Base-by-base conservation (phyloP, 352 stramenopile species). In the Phytophthora vignae region DNA sequence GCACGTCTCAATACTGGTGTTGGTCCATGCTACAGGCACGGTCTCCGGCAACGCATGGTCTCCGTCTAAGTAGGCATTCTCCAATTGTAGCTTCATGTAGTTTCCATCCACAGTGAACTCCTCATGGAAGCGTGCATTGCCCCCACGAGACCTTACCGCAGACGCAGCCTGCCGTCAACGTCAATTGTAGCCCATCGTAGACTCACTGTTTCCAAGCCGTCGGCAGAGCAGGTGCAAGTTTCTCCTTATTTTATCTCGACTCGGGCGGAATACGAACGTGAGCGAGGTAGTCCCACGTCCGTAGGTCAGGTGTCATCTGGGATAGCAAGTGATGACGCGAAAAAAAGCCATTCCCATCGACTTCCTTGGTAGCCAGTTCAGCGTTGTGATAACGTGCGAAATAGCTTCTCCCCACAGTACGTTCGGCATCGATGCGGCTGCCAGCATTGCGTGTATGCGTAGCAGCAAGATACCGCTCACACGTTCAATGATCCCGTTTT, bases 171-270 rank as follows among this genome's bases (percentile, higher is more conserved):
- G 9, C 4, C 57, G n/a, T 3, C 57, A 29, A 0, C 63, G 12
- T 9, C 58, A 56, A 19, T 57, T 56, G 62, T 69, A 69, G 21
- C 52, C 62, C 4, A 29, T 27, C 8, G 60, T 60, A 9, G n/a
- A 19, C 4, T 22, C 14, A 27, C 53, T 62, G 42, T 69, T 58
- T 15, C 48, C 56, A 2, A 72, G 38, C 12, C 67, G 31, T 40
- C 66, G 17, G 27, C 15, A 36, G 17, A 66, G 2, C 22, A n/a
- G 38, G 22, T 11, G 38, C 7, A 9, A 71, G 19, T 11, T 66
- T 65, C 12, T 60, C 64, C 14, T 71, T 71, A 5, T n/a, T 17
- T 2, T 60, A 46, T 25, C 64, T 14, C 19, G 55, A 65, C 12
- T 61, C 56, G 14, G 33, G 55, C 15, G 64, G 55, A 1, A 71